Conservation (phyloP, 2,329 filamentous ascomycete genomes). For the Aureobasidium lini region DNA sequence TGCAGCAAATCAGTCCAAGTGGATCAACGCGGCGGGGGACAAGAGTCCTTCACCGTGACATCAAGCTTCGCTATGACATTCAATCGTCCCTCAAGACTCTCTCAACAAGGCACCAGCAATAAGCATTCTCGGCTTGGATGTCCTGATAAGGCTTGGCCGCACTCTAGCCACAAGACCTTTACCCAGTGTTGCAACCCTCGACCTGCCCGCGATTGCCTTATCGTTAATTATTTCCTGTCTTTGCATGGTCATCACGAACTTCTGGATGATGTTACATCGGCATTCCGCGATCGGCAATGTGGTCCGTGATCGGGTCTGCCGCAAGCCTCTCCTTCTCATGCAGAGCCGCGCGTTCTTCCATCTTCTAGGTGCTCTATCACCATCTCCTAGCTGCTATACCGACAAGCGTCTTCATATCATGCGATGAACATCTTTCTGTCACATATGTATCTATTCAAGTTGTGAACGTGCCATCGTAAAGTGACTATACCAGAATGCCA, state of each 20-base stretch:
- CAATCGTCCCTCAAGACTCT: not conserved
- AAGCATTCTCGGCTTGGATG: not conserved
- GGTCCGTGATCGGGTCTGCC: not conserved
- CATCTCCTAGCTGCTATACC: not conserved
- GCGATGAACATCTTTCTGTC: not conserved
- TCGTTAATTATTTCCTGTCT: not conserved
- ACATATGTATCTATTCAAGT: too few relatives aligned
- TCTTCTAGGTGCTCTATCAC: not conserved
- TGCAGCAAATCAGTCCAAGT: not conserved
- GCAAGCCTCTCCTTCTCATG: not conserved
- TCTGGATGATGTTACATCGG: conserved; percentile 8
- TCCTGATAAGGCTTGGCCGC: not conserved
- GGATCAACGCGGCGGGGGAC: not conserved
- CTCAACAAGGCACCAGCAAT: not conserved
- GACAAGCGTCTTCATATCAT: not conserved
- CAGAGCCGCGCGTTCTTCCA: not conserved
- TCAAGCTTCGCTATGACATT: not conserved
- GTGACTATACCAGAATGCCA: not conserved
- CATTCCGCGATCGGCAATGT: not conserved
- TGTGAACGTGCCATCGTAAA: too few relatives aligned
- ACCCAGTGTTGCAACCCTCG: not conserved
- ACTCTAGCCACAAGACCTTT: not conserved
- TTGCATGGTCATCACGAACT: not conserved
- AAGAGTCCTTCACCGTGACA: conserved; percentile 4
- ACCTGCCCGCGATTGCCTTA: not conserved